Evolutionary conservation across 2,329 filamentous ascomycete genomes (phyloP).

Genomic region (Aspergillus luchuensis): DNA sequence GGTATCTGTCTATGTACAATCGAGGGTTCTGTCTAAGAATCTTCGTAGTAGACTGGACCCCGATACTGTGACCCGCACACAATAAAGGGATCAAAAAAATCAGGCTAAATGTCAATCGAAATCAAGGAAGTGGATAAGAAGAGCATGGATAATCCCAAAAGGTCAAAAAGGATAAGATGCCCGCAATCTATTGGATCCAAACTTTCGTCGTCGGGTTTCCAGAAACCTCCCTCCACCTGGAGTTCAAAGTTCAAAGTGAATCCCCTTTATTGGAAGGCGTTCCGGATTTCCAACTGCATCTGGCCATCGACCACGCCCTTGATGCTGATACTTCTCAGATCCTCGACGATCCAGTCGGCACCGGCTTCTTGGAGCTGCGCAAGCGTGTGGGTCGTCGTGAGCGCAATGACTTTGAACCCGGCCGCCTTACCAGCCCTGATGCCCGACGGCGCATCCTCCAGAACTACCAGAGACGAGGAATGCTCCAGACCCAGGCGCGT

Average conservation of each 20-base stretch:
- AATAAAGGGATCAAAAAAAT: not conserved
- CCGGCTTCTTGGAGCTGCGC: constrained; percentile 71
- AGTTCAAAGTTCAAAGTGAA: not conserved
- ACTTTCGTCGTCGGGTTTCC: constrained; percentile 3
- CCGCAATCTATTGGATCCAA: constrained; percentile 1
- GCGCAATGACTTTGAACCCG: constrained; percentile 79
- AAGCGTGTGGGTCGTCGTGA: constrained; percentile 79
- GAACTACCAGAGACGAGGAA: constrained; percentile 65
- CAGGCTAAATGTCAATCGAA: not conserved
- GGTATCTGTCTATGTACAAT: not conserved
- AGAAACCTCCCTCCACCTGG: not conserved
- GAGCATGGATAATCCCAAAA: not conserved
- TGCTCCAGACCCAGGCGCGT: constrained; percentile 57
- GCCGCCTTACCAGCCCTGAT: constrained; percentile 81
- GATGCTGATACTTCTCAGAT: constrained; percentile 73
- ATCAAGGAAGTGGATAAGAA: not conserved
- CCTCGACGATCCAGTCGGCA: constrained; percentile 85
- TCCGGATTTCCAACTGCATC: constrained; percentile 67
- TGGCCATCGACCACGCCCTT: constrained; percentile 57
- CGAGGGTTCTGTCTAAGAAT: not conserved
- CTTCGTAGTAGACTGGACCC: not conserved
- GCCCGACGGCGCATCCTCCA: constrained; percentile 88
- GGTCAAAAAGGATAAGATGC: not conserved
- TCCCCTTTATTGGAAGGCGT: constrained; percentile 51
- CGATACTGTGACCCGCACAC: constrained; percentile 1